Evolutionary conservation across 2,329 filamentous ascomycete species (phyloP), one percentile per base, ranked within the genome.

Genomic region (Botrytis paeoniae): DNA sequence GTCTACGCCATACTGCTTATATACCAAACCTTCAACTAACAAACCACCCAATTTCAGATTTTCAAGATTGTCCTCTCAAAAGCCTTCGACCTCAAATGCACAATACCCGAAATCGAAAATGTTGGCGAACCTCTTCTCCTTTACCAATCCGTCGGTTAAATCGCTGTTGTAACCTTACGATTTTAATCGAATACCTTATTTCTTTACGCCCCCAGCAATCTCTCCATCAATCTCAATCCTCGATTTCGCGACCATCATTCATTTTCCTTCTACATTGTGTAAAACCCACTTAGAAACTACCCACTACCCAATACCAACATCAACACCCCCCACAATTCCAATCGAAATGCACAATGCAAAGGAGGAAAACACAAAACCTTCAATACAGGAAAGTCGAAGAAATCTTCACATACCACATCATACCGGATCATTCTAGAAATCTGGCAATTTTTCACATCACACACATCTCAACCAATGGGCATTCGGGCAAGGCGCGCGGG

Each of bases 41-140:
- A 59, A 76, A 62, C 35, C 16, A n/a, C 37, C 37, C 39, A 39
- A 73, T n/a, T 43, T 12, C 79, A 98, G 95, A 99, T 99, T 81
- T 99, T 99, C 89, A 99, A 99, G 84, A 99, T 99, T 79, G 96
- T 99, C 73, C 88, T 99, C 37, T 97, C 95, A 76, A 99, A 99
- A 84, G 96, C 96, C 2, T 99, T 99, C 81, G 96, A 99, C 82
- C 88, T 99, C 73, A 98, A 98, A 83, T 99, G 96, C 86, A 99
- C 96, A 43, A 98, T 99, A 81, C 96, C 96, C 65, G 96, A 99
- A 84, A 98, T 99, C 83, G 95, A 98, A 84, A 97, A 98, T 82
- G 92, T 98, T 73, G 96, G 96, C 83, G 96, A 99, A 84, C 96
- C 96, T 35, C 87, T 99, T 69, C 87, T 99, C 64, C 89, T 99